phyloP scores from a whole-genome alignment of 768 basidiomycete genomes.

The Hygrocybe punicea region DNA sequence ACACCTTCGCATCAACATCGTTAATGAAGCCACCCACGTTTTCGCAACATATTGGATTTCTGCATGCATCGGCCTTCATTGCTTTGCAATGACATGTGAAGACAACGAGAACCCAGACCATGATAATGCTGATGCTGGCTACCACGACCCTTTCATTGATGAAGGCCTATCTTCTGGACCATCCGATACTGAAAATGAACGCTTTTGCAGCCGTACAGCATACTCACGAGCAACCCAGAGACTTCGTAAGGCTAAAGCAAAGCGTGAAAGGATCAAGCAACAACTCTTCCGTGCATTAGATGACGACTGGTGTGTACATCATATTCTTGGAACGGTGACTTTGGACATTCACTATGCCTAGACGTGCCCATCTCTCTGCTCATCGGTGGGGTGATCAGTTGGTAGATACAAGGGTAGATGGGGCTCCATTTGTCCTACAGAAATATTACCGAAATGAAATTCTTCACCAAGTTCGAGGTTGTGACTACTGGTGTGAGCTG shows the following conservation, averaged over 20 bases:
- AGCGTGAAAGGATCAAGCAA: background rate
- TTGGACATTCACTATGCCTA: background rate
- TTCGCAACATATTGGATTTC: constrained; percentile 31
- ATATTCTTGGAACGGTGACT: background rate
- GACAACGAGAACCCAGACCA: constrained; percentile 16
- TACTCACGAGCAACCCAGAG: background rate
- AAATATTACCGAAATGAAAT: background rate
- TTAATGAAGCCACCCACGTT: constrained; percentile 20
- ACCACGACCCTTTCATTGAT: constrained; percentile 21
- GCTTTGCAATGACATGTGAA: constrained; percentile 29
- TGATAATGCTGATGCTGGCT: constrained; percentile 4
- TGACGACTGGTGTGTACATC: background rate
- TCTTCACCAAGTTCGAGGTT: background rate
- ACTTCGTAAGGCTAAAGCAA: background rate
- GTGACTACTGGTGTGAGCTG: background rate
- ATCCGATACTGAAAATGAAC: background rate
- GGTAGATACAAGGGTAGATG: background rate
- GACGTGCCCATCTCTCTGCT: background rate
- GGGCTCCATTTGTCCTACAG: background rate
- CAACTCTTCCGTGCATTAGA: background rate
- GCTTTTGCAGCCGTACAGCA: background rate
- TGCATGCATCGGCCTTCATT: constrained; percentile 30
- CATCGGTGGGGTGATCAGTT: background rate
- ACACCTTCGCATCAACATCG: constrained; percentile 28
- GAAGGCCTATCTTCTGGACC: constrained; percentile 18